A percentile compares a stretch with the other conserved stretches of the same genome.
phyloP scores from a whole-genome alignment of 2,329 filamentous ascomycete species.

The Beauveria caledonica region DNA sequence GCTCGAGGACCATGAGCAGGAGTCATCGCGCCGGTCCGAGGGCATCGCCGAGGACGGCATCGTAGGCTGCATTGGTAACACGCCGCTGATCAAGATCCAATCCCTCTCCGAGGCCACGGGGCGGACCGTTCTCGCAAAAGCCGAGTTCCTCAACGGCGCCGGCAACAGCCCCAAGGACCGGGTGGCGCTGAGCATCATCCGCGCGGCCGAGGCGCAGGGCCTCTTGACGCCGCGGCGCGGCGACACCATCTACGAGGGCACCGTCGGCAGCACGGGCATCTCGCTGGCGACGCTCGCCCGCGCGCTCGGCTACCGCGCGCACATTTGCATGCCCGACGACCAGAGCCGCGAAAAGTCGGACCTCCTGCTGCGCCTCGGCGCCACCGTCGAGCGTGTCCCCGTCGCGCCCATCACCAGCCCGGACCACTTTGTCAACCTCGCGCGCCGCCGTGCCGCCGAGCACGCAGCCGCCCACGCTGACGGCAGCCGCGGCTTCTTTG shows the following conservation, averaged over 20 bases:
- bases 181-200: slow-evolving; percentile 85
- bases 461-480: slow-evolving; percentile 53
- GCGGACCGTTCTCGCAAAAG: slow-evolving; percentile 85
- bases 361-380: slow-evolving; percentile 80
- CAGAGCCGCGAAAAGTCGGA: slow-evolving; percentile 83
- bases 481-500: slow-evolving; percentile 77
- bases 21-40: slow-evolving; percentile 20
- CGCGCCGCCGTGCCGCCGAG: slow-evolving; percentile 64
- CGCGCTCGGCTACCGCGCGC: slow-evolving; percentile 80
- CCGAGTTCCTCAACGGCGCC: slow-evolving; percentile 92
- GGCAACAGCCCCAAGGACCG: slow-evolving; percentile 92
- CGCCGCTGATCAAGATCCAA: slow-evolving; percentile 77
- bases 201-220: slow-evolving; percentile 68
- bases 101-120: slow-evolving; percentile 81
- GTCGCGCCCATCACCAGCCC: slow-evolving; percentile 92
- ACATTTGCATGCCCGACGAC: slow-evolving; percentile 97
- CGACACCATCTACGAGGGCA: slow-evolving; percentile 96
- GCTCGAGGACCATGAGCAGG: slow-evolving; percentile 48
- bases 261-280: slow-evolving; percentile 92
- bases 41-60: slow-evolving; percentile 61
- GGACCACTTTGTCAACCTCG: slow-evolving; percentile 90
- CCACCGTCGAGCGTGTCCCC: slow-evolving; percentile 81
- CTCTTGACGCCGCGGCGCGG: slow-evolving; percentile 70
- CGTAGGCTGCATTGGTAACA: slow-evolving; percentile 88
- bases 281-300: slow-evolving; percentile 83